Base-by-base conservation (phyloP, 2,329 filamentous ascomycete genomes). In the Ceratocystis destructans region DNA sequence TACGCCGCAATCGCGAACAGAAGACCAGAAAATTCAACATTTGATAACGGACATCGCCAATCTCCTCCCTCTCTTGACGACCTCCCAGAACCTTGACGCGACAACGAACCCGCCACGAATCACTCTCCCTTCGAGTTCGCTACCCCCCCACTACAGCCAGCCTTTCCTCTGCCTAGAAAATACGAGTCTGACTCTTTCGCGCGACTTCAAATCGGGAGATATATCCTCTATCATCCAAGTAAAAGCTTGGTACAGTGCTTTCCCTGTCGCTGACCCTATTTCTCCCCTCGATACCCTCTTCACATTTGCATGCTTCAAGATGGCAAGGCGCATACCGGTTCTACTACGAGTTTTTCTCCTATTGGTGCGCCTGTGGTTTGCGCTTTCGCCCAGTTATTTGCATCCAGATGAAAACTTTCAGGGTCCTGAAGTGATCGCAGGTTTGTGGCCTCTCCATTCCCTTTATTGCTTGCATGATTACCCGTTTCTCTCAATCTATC, bases 381-480 rank as follows among this genome's bases (percentile, higher is more conserved):
- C 94, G 68, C 79, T 97, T 70, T 92, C 88, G 69, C 89, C 94
- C 68, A 97, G 93, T 80, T 99, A 99, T 76, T 84, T 99, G 61
- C 94, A 99, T 76, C 94, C 94, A 4, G 94, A 99, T 78, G 94
- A 99, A 81, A 94, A 97, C 79, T 99, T 99, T 73, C 94, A 99
- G 78, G 94, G 94, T 45, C 94, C 94, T 17, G 94, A 99, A 79
- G 87, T 97, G 70, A 94, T 97, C 73, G 92, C 93, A 73, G 93
- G 93, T 96, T 84, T 71, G 86, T 78, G 8, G 37, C 44, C 61
- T 68, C 48, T 25, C 65, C 28, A 33, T 22, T 25, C 53, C 50
- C 45, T 5, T 41, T 63, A 6, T 63, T 44, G 6, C 12, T 63
- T 45, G 20, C 5, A 46, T 25, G 20, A 3, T n/a, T 48, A 12